Conservation (phyloP, 2,329 filamentous ascomycete genomes). For the Aquanectria penicillioides region DNA sequence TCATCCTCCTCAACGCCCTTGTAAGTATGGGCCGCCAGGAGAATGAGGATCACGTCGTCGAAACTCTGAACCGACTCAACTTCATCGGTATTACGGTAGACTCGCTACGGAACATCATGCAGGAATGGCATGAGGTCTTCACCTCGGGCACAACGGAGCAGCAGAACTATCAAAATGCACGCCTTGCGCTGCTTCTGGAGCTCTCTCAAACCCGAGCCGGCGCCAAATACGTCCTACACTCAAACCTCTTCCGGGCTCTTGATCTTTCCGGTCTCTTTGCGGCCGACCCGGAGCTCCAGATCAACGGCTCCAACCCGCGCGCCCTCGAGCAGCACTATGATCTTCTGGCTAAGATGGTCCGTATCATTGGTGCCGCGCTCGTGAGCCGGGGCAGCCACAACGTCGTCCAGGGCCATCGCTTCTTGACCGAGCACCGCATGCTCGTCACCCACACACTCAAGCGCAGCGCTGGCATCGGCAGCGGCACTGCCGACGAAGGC, state of each 20-base stretch:
- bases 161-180: constrained; percentile 71
- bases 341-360: constrained; percentile 81
- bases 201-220: constrained; percentile 87
- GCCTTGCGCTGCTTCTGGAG: constrained; percentile 83
- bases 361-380: constrained; percentile 84
- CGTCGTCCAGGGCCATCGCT: constrained; percentile 79
- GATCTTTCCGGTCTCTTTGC: constrained; percentile 86
- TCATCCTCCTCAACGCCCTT: constrained; percentile 84
- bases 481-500: constrained; percentile 46
- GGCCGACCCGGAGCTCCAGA: constrained; percentile 91
- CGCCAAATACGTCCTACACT: constrained; percentile 86
- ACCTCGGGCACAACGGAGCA: constrained; percentile 54
- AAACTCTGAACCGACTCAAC: constrained; percentile 84
- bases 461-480: constrained; percentile 81
- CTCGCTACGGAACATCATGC: constrained; percentile 80
- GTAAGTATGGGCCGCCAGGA: constrained; percentile 79
- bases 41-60: constrained; percentile 78
- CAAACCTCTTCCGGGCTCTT: constrained; percentile 84
- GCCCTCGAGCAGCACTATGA: constrained; percentile 85
- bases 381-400: constrained; percentile 86
- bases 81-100: constrained; percentile 92
- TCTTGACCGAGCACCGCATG: constrained; percentile 83
- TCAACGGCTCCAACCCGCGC: constrained; percentile 74
- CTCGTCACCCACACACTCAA: constrained; percentile 92
- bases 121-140: constrained; percentile 73